phyloP scores from a whole-genome alignment of 768 basidiomycete genomes.

The Kondoa subrosea region DNA sequence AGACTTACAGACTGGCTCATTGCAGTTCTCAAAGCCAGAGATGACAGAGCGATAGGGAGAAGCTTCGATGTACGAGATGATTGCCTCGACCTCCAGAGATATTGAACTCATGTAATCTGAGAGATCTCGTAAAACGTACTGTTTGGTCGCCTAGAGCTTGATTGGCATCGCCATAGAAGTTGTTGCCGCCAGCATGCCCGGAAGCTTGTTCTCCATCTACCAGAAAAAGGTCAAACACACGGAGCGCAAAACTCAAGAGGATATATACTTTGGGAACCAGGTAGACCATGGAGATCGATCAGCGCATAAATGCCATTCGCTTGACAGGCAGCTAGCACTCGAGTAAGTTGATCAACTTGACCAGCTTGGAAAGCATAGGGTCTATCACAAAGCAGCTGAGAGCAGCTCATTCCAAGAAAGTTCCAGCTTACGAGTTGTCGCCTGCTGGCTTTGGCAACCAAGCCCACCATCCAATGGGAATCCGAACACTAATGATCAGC shows the following conservation, averaged over 20 bases:
- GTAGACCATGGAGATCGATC: constrained; percentile 11
- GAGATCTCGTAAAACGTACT: constrained; percentile 7
- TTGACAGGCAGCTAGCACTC: constrained; percentile 21
- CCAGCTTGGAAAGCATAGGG: constrained; percentile 23
- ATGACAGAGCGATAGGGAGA: constrained; percentile 27
- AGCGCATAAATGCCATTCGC: constrained; percentile 25
- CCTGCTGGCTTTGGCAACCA: constrained; percentile 22
- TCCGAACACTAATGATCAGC: constrained; percentile 27
- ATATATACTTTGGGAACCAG: constrained; percentile 11
- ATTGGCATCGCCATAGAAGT: constrained; percentile 8
- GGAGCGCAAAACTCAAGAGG: not conserved
- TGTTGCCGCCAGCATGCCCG: constrained; percentile 23
- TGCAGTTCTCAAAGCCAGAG: constrained; percentile 19
- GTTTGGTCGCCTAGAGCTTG: not conserved
- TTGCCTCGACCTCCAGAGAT: constrained; percentile 24
- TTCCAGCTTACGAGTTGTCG: too few relatives aligned
- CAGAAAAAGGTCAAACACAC: not conserved
- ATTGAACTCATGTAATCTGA: constrained; percentile 5
- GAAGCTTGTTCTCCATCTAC: constrained; percentile 28
- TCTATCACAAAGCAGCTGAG: too few relatives aligned
- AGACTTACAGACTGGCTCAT: constrained; percentile 27
- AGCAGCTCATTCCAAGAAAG: too few relatives aligned
- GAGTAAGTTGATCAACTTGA: constrained; percentile 24
- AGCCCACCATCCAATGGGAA: constrained; percentile 28
- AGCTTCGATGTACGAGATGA: constrained; percentile 22